phyloP scores from a whole-genome alignment of 805 yeast genomes.

The Zygosaccharomyces kombuchaensis region DNA sequence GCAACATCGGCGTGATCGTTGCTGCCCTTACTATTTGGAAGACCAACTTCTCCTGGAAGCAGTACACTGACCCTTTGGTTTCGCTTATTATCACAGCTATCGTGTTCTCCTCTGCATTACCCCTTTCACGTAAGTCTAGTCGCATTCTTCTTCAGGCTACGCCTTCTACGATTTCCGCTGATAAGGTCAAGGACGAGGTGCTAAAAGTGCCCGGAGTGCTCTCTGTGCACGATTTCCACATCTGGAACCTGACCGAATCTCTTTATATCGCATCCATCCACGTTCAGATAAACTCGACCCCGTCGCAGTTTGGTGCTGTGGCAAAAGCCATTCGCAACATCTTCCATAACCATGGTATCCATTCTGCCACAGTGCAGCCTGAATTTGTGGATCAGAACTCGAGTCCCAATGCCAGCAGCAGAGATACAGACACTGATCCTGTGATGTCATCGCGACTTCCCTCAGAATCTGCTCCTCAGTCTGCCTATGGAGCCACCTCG shows the following conservation, averaged over 20 bases:
- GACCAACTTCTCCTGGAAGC: slow-evolving; percentile 85
- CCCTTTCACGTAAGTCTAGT: slow-evolving; percentile 80
- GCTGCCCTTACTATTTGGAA: slow-evolving; percentile 93
- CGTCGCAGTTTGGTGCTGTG: slow-evolving; percentile 62
- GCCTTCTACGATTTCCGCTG: slow-evolving; percentile 77
- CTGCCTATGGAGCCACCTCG: slow-evolving; percentile 36
- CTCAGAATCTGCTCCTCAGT: slow-evolving; percentile 12
- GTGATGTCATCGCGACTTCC: slow-evolving; percentile 14
- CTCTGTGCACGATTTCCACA: slow-evolving; percentile 91
- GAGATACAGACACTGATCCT: slow-evolving; percentile 13
- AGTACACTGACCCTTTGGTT: slow-evolving; percentile 78
- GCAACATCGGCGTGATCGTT: slow-evolving; percentile 86
- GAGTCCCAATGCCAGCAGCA: slow-evolving; percentile 32
- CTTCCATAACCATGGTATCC: slow-evolving; percentile 79
- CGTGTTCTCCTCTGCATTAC: slow-evolving; percentile 87
- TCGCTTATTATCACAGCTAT: slow-evolving; percentile 82
- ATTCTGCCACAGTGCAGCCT: slow-evolving; percentile 94
- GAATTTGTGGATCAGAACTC: slow-evolving; percentile 55
- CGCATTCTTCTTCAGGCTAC: slow-evolving; percentile 89
- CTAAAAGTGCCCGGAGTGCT: slow-evolving; percentile 64
- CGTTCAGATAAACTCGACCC: slow-evolving; percentile 62
- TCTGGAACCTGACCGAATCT: slow-evolving; percentile 92
- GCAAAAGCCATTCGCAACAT: slow-evolving; percentile 74
- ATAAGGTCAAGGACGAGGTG: slow-evolving; percentile 66
- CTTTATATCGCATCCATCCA: slow-evolving; percentile 85